Evolutionary conservation across 768 basidiomycete species (phyloP).

Genomic region (Exidia glandulosa): DNA sequence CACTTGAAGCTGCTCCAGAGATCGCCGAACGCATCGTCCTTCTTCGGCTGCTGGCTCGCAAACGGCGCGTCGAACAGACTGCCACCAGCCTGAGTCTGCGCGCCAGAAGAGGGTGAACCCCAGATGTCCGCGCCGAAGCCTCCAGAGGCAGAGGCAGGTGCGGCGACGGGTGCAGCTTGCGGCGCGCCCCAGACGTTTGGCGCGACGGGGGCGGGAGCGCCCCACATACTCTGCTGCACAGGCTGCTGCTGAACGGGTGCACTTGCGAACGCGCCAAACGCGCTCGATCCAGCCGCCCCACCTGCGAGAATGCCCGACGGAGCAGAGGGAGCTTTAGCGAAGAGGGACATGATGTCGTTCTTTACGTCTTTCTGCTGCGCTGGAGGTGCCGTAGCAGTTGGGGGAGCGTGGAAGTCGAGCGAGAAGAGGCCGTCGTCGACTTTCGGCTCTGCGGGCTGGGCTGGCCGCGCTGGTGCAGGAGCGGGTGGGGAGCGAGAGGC

Average conservation of each 20-base stretch:
- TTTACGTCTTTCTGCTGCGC: constrained; percentile 58
- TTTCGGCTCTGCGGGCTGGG: background rate
- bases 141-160: constrained; percentile 6
- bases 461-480: background rate
- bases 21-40: constrained; percentile 74
- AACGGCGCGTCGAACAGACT: constrained; percentile 23
- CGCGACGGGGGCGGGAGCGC: background rate
- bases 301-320: constrained; percentile 15
- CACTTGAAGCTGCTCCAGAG: constrained; percentile 78
- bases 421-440: constrained; percentile 63
- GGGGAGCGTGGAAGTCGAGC: constrained; percentile 61
- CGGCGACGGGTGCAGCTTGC: background rate
- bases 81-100: constrained; percentile 8
- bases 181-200: constrained; percentile 4
- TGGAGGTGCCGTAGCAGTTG: constrained; percentile 11
- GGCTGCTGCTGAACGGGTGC: background rate
- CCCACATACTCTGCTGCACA: background rate
- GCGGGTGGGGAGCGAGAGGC: too few species aligned
- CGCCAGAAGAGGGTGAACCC: constrained; percentile 28
- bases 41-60: constrained; percentile 35
- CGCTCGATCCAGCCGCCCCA: constrained; percentile 15
- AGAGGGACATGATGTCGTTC: constrained; percentile 77
- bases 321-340: constrained; percentile 36
- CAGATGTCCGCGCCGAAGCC: constrained; percentile 35
- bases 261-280: constrained; percentile 2